These are phyloP conservation scores for Fragilariopsis cylindrus DNA, from an alignment of 108 stramenopile species.

Conservation along the genomic window DNA sequence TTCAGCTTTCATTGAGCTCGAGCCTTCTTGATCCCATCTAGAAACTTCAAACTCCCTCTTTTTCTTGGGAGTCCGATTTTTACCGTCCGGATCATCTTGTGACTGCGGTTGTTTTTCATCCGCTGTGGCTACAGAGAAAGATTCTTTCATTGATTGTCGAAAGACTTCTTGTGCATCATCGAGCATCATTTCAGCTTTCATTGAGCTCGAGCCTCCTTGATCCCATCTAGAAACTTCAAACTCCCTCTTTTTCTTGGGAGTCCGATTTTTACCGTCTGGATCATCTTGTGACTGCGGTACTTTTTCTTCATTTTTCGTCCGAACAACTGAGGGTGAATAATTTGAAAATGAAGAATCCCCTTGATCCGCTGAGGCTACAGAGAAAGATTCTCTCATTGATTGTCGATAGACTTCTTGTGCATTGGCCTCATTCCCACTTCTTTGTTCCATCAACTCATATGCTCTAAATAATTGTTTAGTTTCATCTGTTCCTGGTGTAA, in stretches of 20 bases:
- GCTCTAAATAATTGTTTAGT: conserved; percentile 72
- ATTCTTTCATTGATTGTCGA: conserved; percentile 74
- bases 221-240: conserved; percentile 75
- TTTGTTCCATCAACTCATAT: conserved; percentile 85
- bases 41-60: conserved; percentile 67
- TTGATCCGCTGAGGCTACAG: conserved; percentile 27
- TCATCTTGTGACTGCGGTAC: conserved; percentile 12
- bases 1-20: conserved; percentile 48
- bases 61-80: conserved; percentile 7
- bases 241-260: conserved; percentile 37
- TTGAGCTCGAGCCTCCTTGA: conserved; percentile 22
- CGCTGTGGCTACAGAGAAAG: conserved; percentile 38
- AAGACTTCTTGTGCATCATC: conserved; percentile 77
- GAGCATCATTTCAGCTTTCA: conserved; percentile 77
- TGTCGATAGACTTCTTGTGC: conserved; percentile 74
- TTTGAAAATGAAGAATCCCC: not conserved
- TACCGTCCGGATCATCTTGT: conserved; percentile 13
- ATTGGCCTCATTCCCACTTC: conserved; percentile 51
- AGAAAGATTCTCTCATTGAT: conserved; percentile 69
- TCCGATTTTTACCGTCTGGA: not conserved
- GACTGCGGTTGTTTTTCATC: conserved; percentile 1
- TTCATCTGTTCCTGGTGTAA: conserved; percentile 67
- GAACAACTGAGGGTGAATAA: not conserved
- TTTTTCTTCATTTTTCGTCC: not conserved
- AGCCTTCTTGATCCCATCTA: conserved; percentile 48